Conservation (phyloP, 2,329 filamentous ascomycete species). For the Aureobasidium vineae region DNA sequence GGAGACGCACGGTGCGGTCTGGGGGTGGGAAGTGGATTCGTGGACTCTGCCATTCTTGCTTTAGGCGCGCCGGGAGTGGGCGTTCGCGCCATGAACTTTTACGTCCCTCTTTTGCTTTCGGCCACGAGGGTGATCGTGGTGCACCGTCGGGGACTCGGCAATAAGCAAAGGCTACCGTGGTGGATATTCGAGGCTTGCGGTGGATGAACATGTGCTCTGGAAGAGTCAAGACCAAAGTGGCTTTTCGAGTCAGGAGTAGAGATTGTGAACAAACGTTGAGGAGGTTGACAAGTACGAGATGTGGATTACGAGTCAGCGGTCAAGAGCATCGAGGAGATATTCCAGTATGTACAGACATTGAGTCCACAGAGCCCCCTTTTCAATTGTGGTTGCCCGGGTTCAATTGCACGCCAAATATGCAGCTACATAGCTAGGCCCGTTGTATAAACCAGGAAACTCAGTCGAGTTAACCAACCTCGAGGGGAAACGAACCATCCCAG, state of each 20-base stretch:
- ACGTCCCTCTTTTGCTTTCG: not conserved
- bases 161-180: not conserved
- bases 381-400: constrained; percentile 9
- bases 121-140: constrained; percentile 16
- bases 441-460: not conserved
- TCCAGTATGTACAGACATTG: not conserved
- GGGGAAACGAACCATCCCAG: constrained; percentile 6
- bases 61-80: not conserved
- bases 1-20: constrained; percentile 20
- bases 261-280: constrained; percentile 15
- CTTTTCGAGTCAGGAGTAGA: constrained; percentile 6
- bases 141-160: not conserved
- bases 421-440: constrained; percentile 16
- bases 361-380: constrained; percentile 9
- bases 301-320: constrained; percentile 18
- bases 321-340: constrained; percentile 1
- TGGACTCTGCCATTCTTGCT: not conserved
- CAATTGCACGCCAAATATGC: constrained; percentile 18
- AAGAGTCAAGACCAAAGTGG: not conserved
- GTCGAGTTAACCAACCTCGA: constrained; percentile 8
- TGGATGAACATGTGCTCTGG: constrained; percentile 18
- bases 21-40: constrained; percentile 22
- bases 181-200: not conserved
- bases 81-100: constrained; percentile 21
- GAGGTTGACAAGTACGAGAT: not conserved